A percentile compares a stretch with the other conserved stretches of the same genome.
phyloP scores from a whole-genome alignment of 108 stramenopile species.

The Nitzschia sp. region DNA sequence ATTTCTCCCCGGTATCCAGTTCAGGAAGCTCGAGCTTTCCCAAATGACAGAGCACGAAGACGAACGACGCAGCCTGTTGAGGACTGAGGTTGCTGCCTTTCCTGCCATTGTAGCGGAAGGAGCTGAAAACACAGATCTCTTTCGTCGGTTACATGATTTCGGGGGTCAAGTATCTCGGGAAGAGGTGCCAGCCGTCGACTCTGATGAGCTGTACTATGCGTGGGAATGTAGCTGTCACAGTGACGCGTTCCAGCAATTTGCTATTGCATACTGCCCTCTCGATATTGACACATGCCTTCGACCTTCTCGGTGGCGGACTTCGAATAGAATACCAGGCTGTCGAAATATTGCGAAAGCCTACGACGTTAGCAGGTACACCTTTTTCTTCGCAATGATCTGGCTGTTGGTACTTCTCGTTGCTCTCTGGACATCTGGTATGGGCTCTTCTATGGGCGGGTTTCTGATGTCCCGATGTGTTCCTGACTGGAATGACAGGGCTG shows the following conservation, averaged over 20 bases:
- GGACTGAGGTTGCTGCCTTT: neutral
- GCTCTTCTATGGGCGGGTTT: neutral
- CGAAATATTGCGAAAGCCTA: neutral
- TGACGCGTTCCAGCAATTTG: too few relatives aligned
- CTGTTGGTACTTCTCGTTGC: neutral
- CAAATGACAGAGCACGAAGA: neutral
- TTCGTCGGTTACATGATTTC: neutral
- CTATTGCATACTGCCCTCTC: slow-evolving; percentile 13
- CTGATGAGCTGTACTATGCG: neutral
- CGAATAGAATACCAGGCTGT: slow-evolving; percentile 2
- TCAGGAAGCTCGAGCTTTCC: neutral
- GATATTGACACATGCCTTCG: slow-evolving; percentile 5
- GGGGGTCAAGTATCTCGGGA: too few relatives aligned
- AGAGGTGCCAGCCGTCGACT: neutral
- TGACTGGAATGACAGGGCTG: neutral
- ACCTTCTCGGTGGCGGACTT: neutral
- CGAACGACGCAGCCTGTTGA: neutral
- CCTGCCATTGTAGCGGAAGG: neutral
- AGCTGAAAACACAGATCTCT: neutral
- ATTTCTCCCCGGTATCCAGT: neutral
- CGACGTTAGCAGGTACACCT: neutral
- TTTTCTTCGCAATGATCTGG: neutral
- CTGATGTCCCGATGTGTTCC: neutral
- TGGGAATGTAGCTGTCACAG: slow-evolving; percentile 11
- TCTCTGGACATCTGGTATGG: neutral